Base-by-base conservation (phyloP, 139 green algal species). In the Chlorella sp. region DNA sequence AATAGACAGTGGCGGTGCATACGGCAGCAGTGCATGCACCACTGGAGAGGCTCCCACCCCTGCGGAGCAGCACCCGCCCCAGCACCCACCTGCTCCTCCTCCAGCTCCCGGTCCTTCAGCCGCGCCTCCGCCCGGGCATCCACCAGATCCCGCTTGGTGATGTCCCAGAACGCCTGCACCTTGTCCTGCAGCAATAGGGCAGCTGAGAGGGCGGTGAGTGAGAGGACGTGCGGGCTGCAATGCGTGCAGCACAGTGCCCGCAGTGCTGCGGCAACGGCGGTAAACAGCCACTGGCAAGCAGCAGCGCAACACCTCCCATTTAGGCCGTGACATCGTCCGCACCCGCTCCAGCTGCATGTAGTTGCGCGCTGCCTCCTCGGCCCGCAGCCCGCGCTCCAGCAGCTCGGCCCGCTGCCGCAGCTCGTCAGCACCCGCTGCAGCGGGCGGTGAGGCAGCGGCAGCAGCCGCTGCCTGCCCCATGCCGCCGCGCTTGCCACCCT, bases 321-420 rank as follows among this genome's bases (percentile, higher is more conserved):
- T n/a, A n/a, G n/a, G n/a, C n/a, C n/a, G n/a, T n/a, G n/a, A n/a
- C 7, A 12, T 51, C 32, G 15, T 21, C 21, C 71, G 56, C 74
- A 97, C 95, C 88, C 96, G 78, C 82, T 98, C 96, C 36, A 98
- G 86, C 84, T 98, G 96, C 92, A 97, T 96, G 88, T 97, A 96
- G 91, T 97, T 98, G 21, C 95, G 86, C 74, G 95, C 94, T 82
- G 97, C 91, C 87, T 96, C 95, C 88, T 98, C 95, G 41, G 96
- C 96, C 71, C 94, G 95, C 79, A 96, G 97, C 71, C 97, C 94
- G 65, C 92, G 94, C 80, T 98, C 94, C 72, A 98, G 88, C 20
- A 88, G 92, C 2, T 71, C 78, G 30, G 96, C 94, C 84, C 96
- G 96, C 72, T 94, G 84, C 62, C 94, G 88, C 60, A 96, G 91